Evolutionary conservation across 2,329 filamentous ascomycete genomes (phyloP).

Genomic region (Stagonosporopsis vannaccii): DNA sequence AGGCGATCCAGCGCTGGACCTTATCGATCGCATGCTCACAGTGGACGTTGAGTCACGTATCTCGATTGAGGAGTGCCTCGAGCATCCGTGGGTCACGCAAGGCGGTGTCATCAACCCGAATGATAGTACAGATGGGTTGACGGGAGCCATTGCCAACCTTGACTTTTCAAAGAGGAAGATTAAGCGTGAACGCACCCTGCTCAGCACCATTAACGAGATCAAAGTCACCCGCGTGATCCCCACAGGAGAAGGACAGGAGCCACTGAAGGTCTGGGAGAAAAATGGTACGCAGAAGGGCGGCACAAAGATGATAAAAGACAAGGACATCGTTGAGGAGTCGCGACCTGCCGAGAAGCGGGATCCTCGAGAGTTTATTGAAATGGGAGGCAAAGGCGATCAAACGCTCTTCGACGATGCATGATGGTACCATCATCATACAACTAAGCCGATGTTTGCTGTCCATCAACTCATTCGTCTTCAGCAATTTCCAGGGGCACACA

Average conservation of each 20-base stretch:
- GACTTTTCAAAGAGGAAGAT: conserved; percentile 85
- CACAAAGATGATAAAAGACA: conserved; percentile 26
- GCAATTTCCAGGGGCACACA: too few species aligned
- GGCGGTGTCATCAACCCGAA: conserved; percentile 60
- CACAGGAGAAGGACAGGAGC: conserved; percentile 59
- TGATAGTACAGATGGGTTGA: conserved; percentile 91
- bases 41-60: conserved; percentile 85
- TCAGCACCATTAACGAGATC: conserved; percentile 82
- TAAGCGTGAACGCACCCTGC: conserved; percentile 81
- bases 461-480: too few species aligned
- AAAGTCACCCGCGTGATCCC: conserved; percentile 66
- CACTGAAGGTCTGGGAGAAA: conserved; percentile 52
- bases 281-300: conserved; percentile 35
- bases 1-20: conserved; percentile 84
- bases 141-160: conserved; percentile 81
- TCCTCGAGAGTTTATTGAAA: conserved; percentile 78
- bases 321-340: conserved; percentile 61
- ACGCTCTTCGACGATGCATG: conserved; percentile 66
- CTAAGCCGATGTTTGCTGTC: too few species aligned
- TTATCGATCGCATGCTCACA: conserved; percentile 94
- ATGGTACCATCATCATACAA: neutral
- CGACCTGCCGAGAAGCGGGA: conserved; percentile 72
- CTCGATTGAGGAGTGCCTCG: conserved; percentile 87
- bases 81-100: conserved; percentile 87
- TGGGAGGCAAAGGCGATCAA: conserved; percentile 88